Percentiles rank a stretch among this genome's conserved stretches.
Evolutionary conservation across 495 filamentous ascomycete genomes (phyloP).

Genomic region (Penicillium silybi): DNA sequence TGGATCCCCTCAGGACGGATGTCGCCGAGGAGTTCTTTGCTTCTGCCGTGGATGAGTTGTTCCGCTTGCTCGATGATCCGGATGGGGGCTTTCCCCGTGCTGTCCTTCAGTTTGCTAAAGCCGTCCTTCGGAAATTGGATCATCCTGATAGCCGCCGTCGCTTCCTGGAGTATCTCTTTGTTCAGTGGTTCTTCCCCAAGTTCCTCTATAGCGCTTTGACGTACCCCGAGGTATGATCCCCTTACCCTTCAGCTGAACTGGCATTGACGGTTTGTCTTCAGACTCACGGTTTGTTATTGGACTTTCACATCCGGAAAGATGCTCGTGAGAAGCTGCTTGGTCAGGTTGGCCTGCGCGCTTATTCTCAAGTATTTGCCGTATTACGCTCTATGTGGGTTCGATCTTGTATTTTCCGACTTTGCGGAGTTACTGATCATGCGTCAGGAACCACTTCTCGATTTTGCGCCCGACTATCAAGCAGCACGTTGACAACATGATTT

Average conservation of each 20-base stretch:
- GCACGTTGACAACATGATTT: constrained; percentile 74
- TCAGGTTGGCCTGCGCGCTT: constrained; percentile 71
- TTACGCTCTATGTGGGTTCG: constrained; percentile 45
- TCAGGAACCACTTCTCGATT: constrained; percentile 38
- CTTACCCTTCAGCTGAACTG: background rate
- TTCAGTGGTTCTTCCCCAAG: constrained; percentile 87
- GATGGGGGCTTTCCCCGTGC: constrained; percentile 81
- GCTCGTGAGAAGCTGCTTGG: constrained; percentile 85
- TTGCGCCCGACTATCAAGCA: constrained; percentile 56
- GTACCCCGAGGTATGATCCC: constrained; percentile 71
- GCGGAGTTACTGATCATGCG: background rate
- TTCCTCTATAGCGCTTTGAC: constrained; percentile 82
- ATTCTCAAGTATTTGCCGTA: constrained; percentile 61
- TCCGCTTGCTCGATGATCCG: constrained; percentile 74
- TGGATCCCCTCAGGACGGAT: constrained; percentile 69
- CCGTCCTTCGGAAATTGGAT: constrained; percentile 74
- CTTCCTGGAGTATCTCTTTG: constrained; percentile 74
- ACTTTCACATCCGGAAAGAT: constrained; percentile 87
- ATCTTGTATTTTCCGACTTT: background rate
- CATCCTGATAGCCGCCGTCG: constrained; percentile 62
- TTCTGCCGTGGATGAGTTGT: constrained; percentile 73
- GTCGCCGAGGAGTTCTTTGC: constrained; percentile 88
- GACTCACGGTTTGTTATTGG: constrained; percentile 82
- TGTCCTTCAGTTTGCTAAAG: constrained; percentile 74
- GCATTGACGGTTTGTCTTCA: constrained; percentile 27